phyloP scores from a whole-genome alignment of 2,329 filamentous ascomycete species.

The Penicillium sp. region DNA sequence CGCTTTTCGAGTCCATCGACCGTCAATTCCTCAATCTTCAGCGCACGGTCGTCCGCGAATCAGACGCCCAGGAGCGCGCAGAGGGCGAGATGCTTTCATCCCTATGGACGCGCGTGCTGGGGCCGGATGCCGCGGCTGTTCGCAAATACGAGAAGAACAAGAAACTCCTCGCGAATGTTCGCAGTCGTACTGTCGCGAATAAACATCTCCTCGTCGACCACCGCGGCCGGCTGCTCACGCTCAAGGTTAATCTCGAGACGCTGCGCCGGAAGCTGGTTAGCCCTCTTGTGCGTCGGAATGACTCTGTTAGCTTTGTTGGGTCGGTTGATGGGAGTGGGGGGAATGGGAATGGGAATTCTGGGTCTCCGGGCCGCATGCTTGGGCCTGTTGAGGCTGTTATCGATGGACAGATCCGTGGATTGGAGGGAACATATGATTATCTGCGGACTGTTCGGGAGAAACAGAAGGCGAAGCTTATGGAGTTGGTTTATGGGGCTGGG shows the following conservation, averaged over 20 bases:
- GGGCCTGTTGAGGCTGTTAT: constrained; percentile 54
- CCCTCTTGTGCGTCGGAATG: constrained; percentile 71
- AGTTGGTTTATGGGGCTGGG: constrained; percentile 66
- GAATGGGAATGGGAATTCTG: constrained; percentile 16
- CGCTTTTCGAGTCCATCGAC: constrained; percentile 89
- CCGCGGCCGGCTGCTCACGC: constrained; percentile 74
- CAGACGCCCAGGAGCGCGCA: constrained; percentile 72
- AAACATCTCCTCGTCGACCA: constrained; percentile 84
- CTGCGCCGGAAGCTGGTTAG: constrained; percentile 78
- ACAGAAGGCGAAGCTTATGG: constrained; percentile 80
- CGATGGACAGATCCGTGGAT: constrained; percentile 78
- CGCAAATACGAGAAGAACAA: constrained; percentile 91
- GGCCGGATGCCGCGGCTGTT: constrained; percentile 69
- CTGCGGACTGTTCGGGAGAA: constrained; percentile 70
- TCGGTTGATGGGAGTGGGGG: constrained; percentile 22
- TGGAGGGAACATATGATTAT: constrained; percentile 76
- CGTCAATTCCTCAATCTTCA: constrained; percentile 85
- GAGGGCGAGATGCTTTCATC: constrained; percentile 78
- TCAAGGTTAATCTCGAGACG: constrained; percentile 85
- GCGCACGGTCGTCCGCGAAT: constrained; percentile 79
- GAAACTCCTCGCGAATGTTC: constrained; percentile 71
- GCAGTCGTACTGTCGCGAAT: constrained; percentile 79
- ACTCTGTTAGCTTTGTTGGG: constrained; percentile 45
- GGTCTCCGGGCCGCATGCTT: constrained; percentile 55
- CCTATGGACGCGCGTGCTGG: constrained; percentile 82